Evolutionary conservation across 2,329 filamentous ascomycete species (phyloP), one percentile per base, ranked within the genome.

Genomic region (Talaromyces islandicus): DNA sequence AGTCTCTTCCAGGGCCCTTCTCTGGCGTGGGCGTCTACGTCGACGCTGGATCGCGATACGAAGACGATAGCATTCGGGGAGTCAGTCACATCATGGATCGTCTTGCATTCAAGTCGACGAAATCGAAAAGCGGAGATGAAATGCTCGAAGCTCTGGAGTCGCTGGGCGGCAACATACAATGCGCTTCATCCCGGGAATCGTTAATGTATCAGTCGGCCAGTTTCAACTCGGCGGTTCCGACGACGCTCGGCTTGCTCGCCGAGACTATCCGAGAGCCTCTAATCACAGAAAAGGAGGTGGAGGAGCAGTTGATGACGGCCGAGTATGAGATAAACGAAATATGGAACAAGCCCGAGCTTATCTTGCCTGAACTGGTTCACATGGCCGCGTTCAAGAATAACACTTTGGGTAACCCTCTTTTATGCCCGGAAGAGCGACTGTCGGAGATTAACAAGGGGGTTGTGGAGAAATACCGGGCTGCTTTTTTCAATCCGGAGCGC

Each of bases 141-240:
- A 94, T 97, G 87, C 80, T 96, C 21, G 91, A 96, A 75, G 82
- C 87, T 35, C 83, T 97, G 35, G 94, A 97, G 76, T 88, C 87
- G 0, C 81, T 99, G 3, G 94, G 94, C 38, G 94, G 94, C 32
- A 97, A 97, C 73, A 93, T 99, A 62, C 92, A 97, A 77, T 99
- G 94, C 77, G 92, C 93, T 11, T 97, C 92, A 1, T 96, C 92
- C 1, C 84, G 94, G 65, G 94, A 99, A 77, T 91, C 91, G 60
- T 85, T 99, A 78, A 99, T 99, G 94, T 99, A 99, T 80, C 94
- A 99, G 76, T 91, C 92, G 1, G 94, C 94, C 27, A 97, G 92
- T 30, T 99, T 99, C 84, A 99, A 99, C 80, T 88, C 88, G 27
- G 88, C 91, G 19, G 92, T 99, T 9, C 88, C 90, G 7, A 86